Base-by-base conservation (phyloP, 495 filamentous ascomycete genomes). In the Tuber microsphaerosporum region DNA sequence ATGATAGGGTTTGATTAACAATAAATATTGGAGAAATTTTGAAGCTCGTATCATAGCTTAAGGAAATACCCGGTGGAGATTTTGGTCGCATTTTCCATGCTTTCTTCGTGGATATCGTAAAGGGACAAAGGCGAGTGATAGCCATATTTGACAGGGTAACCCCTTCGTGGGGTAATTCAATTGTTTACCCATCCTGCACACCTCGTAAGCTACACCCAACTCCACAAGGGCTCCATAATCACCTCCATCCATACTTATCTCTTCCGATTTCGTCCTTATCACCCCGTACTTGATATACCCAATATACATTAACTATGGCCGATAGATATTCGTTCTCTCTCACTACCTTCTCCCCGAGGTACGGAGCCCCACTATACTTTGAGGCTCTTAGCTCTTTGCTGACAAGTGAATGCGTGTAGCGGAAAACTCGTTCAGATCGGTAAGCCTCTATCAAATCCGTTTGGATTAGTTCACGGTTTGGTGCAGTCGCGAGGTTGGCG, bases 331-430 rank as follows among this genome's bases (percentile, higher is more conserved):
- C 95, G 70, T 99, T 98, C 91, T 98, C 96, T 56, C 88, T 99
- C 82, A 99, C 95, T 71, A 99, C 95, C 75, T 99, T 99, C 91
- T 98, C 95, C 80, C 95, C 95, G 81, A 99, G 94, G 95, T 97
- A 93, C 17, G 37, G 68, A 69, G 61, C 70, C 77, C 70, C 73
- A 73, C 46, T 71, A 75, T 79, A 42, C 42, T 42, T 71, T 31
- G 26, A 37, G 56, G 43, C 42, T 45, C 31, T 71, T 44, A 41
- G 72, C 56, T n/a, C 71, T 73, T 72, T 78, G 56, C 76, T 81
- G 70, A 81, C 74, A 73, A 70, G 20, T 45, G 69, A 61, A 76
- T 73, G 56, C 26, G 56, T 75, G 44, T 74, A 82, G 76, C 76
- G 76, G 76, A 61, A 82, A 82, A 81, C 81, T 82, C 51, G 81